These are phyloP conservation scores for Multifurca ochricompacta DNA, from an alignment of 768 basidiomycete species.

Conservation along the genomic window DNA sequence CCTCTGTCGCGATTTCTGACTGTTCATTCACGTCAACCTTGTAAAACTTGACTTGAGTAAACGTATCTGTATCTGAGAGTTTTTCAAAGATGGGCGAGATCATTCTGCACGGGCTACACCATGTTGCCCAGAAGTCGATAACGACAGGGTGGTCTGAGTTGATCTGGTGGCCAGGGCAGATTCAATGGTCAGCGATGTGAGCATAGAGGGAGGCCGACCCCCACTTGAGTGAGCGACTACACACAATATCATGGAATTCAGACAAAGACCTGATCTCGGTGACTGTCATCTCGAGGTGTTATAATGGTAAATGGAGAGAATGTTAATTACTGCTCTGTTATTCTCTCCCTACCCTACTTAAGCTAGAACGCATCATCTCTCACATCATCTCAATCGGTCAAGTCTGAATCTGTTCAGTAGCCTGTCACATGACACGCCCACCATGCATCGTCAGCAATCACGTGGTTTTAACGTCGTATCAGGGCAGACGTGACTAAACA, in stretches of 20 bases:
- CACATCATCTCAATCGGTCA: too few relatives aligned
- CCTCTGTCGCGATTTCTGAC: slow-evolving; percentile 45
- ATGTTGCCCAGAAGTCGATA: slow-evolving; percentile 72
- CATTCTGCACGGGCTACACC: slow-evolving; percentile 65
- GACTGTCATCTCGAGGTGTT: slow-evolving; percentile 9
- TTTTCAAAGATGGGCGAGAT: slow-evolving; percentile 63
- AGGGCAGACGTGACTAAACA: too few relatives aligned
- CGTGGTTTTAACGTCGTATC: too few relatives aligned
- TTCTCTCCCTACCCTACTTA: too few relatives aligned
- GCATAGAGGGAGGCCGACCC: background rate
- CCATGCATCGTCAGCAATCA: too few relatives aligned
- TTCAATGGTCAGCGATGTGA: slow-evolving; percentile 2
- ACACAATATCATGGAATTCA: slow-evolving; percentile 28
- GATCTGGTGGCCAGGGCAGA: slow-evolving; percentile 35
- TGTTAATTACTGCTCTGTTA: too few relatives aligned
- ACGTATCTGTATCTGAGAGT: slow-evolving; percentile 33
- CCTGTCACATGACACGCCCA: too few relatives aligned
- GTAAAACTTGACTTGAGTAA: slow-evolving; percentile 52
- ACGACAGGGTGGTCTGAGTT: slow-evolving; percentile 39
- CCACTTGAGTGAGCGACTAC: slow-evolving; percentile 20
- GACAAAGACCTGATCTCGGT: background rate
- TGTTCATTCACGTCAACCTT: slow-evolving; percentile 68
- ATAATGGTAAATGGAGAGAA: too few relatives aligned
- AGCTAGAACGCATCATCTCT: too few relatives aligned
- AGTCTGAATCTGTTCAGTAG: too few relatives aligned